Percentiles rank a stretch among this genome's conserved stretches.
Conservation (phyloP, 164 flowering plant species). For the Magnolia kwangsiensis region DNA sequence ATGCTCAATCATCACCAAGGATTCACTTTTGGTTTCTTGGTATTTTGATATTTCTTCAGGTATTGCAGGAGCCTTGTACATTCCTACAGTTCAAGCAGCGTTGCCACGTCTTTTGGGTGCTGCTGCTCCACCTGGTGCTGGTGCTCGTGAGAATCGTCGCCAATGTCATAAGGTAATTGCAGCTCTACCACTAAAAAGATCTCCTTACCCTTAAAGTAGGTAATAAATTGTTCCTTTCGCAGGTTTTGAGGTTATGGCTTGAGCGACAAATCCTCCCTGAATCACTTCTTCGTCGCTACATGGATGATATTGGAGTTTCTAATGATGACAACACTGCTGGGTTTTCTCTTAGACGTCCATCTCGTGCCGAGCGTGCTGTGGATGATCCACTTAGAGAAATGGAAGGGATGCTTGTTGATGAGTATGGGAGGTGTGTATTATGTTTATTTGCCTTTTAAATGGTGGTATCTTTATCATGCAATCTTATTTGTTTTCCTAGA, state of each 20-base stretch:
- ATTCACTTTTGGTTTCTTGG: not conserved
- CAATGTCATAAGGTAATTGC: constrained; percentile 79
- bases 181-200: not conserved
- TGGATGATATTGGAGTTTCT: constrained; percentile 80
- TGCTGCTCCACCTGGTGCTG: constrained; percentile 85
- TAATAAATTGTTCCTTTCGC: constrained; percentile 1
- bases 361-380: constrained; percentile 81
- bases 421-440: constrained; percentile 81
- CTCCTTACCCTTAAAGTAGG: not conserved
- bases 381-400: constrained; percentile 99
- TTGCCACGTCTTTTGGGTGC: constrained; percentile 90
- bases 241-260: constrained; percentile 95
- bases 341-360: constrained; percentile 64
- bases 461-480: not conserved
- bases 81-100: constrained; percentile 89
- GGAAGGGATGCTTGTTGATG: constrained; percentile 98
- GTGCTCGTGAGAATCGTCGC: constrained; percentile 94
- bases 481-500: not conserved
- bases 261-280: constrained; percentile 94
- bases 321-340: constrained; percentile 62
- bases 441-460: not conserved
- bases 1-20: too few relatives aligned
- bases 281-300: constrained; percentile 64
- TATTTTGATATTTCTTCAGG: constrained; percentile 36
- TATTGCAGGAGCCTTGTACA: constrained; percentile 88